Evolutionary conservation across 495 filamentous ascomycete genomes (phyloP).

Genomic region (Sporormia fimetaria): DNA sequence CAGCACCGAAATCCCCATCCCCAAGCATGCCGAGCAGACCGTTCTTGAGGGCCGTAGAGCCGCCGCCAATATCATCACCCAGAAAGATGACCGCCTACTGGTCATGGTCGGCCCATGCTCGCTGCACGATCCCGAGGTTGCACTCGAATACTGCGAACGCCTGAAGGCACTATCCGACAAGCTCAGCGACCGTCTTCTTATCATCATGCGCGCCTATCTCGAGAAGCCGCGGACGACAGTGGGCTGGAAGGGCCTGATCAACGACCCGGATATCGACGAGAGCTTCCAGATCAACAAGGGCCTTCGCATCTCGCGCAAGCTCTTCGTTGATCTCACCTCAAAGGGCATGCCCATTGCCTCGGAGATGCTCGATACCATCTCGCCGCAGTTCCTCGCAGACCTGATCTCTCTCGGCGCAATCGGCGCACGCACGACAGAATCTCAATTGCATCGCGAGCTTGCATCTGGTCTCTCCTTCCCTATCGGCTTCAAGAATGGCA

Average conservation of each 20-base stretch:
- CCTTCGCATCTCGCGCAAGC: constrained; percentile 70
- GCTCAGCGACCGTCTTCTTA: constrained; percentile 69
- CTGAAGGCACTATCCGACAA: constrained; percentile 63
- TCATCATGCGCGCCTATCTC: constrained; percentile 97
- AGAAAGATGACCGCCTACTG: constrained; percentile 71
- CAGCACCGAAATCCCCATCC: constrained; percentile 72
- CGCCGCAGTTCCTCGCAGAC: constrained; percentile 91
- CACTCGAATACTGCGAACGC: constrained; percentile 72
- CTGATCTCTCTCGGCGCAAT: constrained; percentile 92
- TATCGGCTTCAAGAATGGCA: constrained; percentile 98
- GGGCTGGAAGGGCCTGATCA: constrained; percentile 98
- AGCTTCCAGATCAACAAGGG: constrained; percentile 99
- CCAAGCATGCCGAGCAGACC: constrained; percentile 38
- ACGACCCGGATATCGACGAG: constrained; percentile 95
- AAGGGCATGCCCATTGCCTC: constrained; percentile 85
- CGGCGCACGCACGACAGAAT: constrained; percentile 94
- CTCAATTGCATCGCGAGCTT: constrained; percentile 87
- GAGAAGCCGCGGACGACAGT: constrained; percentile 99
- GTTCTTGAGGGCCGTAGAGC: constrained; percentile 76
- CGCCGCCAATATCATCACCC: constrained; percentile 72
- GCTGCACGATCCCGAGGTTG: constrained; percentile 83
- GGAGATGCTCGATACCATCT: constrained; percentile 98
- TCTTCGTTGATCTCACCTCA: constrained; percentile 81
- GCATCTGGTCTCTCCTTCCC: constrained; percentile 97
- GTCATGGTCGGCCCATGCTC: constrained; percentile 95